Percentiles rank a stretch among this genome's conserved stretches.
Conservation (phyloP, 1,284 basidiomycete species). For the Albatrellus sp. region DNA sequence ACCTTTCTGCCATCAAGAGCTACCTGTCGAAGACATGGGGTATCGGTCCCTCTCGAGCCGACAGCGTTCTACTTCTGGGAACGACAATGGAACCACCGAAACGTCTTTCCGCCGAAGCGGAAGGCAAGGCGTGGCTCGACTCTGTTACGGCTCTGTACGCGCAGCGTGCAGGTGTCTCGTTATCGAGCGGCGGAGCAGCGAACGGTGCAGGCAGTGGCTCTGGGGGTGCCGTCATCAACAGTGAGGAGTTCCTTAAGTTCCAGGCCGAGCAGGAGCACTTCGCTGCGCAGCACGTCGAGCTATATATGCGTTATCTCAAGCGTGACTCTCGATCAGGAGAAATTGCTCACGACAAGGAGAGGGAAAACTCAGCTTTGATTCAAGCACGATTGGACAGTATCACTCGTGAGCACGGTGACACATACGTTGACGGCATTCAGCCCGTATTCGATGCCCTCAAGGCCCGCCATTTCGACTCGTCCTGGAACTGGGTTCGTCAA, state of each 20-base stretch:
- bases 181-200: constrained; percentile 55
- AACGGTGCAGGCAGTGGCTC: constrained; percentile 49
- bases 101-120: constrained; percentile 82
- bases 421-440: constrained; percentile 90
- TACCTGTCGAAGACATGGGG: constrained; percentile 91
- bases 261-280: constrained; percentile 89
- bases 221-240: constrained; percentile 79
- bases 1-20: constrained; percentile 83
- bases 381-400: constrained; percentile 87
- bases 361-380: constrained; percentile 56
- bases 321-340: constrained; percentile 89
- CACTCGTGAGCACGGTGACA: constrained; percentile 81
- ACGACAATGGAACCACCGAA: constrained; percentile 91
- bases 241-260: constrained; percentile 96
- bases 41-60: constrained; percentile 78
- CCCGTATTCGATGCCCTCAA: constrained; percentile 91
- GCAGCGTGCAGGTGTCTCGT: constrained; percentile 74
- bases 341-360: constrained; percentile 80
- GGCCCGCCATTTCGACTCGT: constrained; percentile 95
- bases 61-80: constrained; percentile 85
- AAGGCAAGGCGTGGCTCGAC: constrained; percentile 93
- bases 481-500: constrained; percentile 99
- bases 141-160: constrained; percentile 77
- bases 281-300: constrained; percentile 86
- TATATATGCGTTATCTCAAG: constrained; percentile 93